Percentiles rank a stretch among this genome's conserved stretches.
Evolutionary conservation across 2,329 filamentous ascomycete species (phyloP).

Genomic region (Nemania sp.): DNA sequence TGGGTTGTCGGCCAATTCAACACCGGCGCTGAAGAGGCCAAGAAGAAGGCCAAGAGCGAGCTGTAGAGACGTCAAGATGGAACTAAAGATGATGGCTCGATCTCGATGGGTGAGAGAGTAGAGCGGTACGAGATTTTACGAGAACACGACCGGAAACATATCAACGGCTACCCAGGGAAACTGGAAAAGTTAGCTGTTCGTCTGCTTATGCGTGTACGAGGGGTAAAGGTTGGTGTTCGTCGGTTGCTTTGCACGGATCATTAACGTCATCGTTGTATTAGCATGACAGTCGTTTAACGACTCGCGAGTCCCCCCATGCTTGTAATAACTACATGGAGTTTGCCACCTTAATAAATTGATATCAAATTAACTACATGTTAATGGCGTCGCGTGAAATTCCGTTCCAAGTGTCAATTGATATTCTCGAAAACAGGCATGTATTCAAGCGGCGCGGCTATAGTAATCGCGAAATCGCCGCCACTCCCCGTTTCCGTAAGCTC

Average conservation of each 20-base stretch:
- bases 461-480: slow-evolving; percentile 4
- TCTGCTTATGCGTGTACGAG: slow-evolving; percentile 3
- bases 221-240: neutral
- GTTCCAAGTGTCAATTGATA: neutral
- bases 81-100: neutral
- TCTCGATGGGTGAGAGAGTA: neutral
- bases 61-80: slow-evolving; percentile 43
- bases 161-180: neutral
- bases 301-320: neutral
- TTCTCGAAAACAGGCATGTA: slow-evolving; percentile 29
- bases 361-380: neutral
- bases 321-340: slow-evolving; percentile 1
- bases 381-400: neutral
- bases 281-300: neutral
- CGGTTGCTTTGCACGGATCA: neutral
- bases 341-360: slow-evolving; percentile 2
- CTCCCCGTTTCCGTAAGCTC: neutral
- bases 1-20: slow-evolving; percentile 56
- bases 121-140: slow-evolving; percentile 1
- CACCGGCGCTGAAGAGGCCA: slow-evolving; percentile 52
- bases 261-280: neutral
- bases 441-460: slow-evolving; percentile 19
- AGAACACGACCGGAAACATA: slow-evolving; percentile 12
- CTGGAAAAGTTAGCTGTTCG: slow-evolving; percentile 13
- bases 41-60: slow-evolving; percentile 56